These are phyloP conservation scores for Citrus glauca DNA, from an alignment of 345 rosid species.

Conservation along the genomic window DNA sequence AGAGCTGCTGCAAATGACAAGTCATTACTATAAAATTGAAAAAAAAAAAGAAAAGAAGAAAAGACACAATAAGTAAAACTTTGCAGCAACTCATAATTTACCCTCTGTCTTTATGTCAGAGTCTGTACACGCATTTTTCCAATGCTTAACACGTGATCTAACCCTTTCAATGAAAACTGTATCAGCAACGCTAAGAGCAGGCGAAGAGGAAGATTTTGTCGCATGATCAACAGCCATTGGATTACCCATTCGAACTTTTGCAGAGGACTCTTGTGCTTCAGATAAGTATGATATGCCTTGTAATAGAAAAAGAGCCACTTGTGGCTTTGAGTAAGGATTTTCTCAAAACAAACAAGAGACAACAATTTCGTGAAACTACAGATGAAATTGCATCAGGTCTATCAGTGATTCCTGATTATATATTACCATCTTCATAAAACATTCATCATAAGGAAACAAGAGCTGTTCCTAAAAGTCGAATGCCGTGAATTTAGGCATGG, in stretches of 20 bases:
- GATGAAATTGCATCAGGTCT: not conserved
- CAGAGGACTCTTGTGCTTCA: conserved; percentile 70
- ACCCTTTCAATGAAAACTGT: conserved; percentile 59
- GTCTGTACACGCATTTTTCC: conserved; percentile 54
- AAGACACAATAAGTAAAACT: not conserved
- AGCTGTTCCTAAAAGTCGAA: not conserved
- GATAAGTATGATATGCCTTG: conserved; percentile 87
- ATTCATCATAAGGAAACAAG: not conserved
- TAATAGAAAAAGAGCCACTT: conserved; percentile 4
- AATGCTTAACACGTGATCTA: conserved; percentile 60
- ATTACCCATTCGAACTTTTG: conserved; percentile 52
- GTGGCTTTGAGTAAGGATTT: not conserved
- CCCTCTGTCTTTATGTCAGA: conserved; percentile 45
- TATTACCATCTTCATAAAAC: not conserved
- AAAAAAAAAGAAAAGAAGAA: conserved; percentile 3
- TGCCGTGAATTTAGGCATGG: not conserved
- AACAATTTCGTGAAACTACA: not conserved
- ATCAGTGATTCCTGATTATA: not conserved
- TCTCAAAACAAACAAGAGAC: not conserved
- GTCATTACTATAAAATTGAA: not conserved
- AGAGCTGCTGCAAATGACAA: conserved; percentile 45
- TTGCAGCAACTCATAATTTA: conserved; percentile 8
- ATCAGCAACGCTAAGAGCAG: conserved; percentile 57
- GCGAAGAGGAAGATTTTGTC: conserved; percentile 34
- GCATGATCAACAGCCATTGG: conserved; percentile 33